These are phyloP conservation scores for Linnemannia exigua DNA, from an alignment of 192 early-diverging fungal genomes.

Conservation along the genomic window DNA sequence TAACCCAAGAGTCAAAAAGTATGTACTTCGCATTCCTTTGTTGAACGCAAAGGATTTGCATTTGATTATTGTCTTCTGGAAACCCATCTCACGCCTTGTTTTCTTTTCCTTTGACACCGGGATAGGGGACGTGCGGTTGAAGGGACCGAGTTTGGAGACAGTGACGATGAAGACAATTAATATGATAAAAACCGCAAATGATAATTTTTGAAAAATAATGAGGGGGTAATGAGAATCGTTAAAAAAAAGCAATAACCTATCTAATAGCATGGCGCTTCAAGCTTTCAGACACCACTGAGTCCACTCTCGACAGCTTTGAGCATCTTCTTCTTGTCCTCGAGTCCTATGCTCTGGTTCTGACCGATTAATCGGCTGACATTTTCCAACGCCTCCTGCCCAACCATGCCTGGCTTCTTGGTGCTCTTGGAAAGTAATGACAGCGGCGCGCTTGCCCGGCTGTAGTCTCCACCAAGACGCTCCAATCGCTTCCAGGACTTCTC, in stretches of 20 bases:
- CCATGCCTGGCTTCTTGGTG: slow-evolving; percentile 1
- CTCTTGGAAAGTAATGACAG: slow-evolving; percentile 23
- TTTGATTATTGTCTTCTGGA: not conserved
- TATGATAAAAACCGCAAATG: no score
- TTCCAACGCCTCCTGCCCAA: slow-evolving; percentile 10
- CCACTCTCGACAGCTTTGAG: slow-evolving; percentile 42
- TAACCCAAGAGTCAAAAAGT: slow-evolving; percentile 52
- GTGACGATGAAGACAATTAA: slow-evolving; percentile 29
- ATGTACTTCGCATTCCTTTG: not conserved
- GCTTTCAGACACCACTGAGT: slow-evolving; percentile 9
- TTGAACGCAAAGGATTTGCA: not conserved
- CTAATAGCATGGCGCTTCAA: no score
- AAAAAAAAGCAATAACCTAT: no score
- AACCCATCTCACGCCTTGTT: not conserved
- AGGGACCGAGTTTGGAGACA: slow-evolving; percentile 51
- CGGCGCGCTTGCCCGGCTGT: slow-evolving; percentile 29
- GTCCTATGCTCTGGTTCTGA: slow-evolving; percentile 53
- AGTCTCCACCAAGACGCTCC: slow-evolving; percentile 55
- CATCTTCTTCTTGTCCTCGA: slow-evolving; percentile 54
- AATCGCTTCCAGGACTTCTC: slow-evolving; percentile 54
- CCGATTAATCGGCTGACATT: slow-evolving; percentile 33
- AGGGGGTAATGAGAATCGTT: no score
- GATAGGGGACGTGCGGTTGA: slow-evolving; percentile 32
- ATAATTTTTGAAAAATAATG: no score
- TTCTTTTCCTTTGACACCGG: not conserved